phyloP scores from a whole-genome alignment of 2,329 filamentous ascomycete genomes.

The Apiospora arundinis region DNA sequence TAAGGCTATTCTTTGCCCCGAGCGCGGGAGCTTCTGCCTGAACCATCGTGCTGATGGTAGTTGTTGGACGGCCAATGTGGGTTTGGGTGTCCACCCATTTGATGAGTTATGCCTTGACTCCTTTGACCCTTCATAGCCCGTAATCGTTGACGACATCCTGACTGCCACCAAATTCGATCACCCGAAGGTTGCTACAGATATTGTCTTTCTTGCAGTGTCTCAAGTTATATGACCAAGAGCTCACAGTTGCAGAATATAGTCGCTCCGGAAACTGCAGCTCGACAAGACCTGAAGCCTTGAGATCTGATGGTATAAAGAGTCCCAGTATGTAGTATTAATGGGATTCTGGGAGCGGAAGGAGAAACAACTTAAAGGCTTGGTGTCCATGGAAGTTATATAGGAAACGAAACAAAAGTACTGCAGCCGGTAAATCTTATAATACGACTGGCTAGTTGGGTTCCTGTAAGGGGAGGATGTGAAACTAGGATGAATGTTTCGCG shows the following conservation, averaged over 20 bases:
- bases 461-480: slow-evolving; percentile 13
- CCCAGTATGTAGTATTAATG: neutral
- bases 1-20: slow-evolving; percentile 16
- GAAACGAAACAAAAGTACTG: neutral
- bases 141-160: neutral
- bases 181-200: neutral
- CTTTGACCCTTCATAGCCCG: neutral
- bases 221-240: neutral
- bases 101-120: neutral
- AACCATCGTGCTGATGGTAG: slow-evolving; percentile 4
- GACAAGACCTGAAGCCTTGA: neutral
- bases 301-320: neutral
- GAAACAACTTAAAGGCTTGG: neutral
- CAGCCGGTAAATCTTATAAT: neutral
- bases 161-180: neutral
- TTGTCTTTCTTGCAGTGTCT: too few species aligned
- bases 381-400: neutral
- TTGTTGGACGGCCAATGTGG: neutral
- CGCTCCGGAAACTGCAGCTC: neutral
- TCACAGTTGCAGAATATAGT: too few species aligned
- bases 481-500: slow-evolving; percentile 12
- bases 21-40: slow-evolving; percentile 9
- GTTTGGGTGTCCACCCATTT: neutral
- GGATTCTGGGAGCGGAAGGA: neutral
- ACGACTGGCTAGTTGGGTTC: neutral